Percentiles rank a stretch among this genome's conserved stretches.
Conservation (phyloP, 805 yeast genomes). For the Starmerella cellae region DNA sequence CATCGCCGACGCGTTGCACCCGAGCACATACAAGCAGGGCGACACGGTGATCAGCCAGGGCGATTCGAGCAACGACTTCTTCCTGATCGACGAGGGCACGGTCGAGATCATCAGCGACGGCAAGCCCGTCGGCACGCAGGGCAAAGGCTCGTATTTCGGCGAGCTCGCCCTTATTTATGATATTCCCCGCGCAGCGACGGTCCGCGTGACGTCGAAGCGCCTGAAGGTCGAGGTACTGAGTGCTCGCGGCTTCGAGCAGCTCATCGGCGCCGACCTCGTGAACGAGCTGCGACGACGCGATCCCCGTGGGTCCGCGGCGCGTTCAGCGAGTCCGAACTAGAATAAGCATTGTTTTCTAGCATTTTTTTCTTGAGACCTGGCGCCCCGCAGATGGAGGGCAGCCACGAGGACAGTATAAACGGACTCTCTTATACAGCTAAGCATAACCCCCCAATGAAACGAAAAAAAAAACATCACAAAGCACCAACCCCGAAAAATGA, state of each 20-base stretch:
- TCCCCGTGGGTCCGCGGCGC: conserved; percentile 37
- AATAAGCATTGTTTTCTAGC: not conserved
- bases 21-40: conserved; percentile 59
- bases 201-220: conserved; percentile 49
- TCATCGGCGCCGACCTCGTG: conserved; percentile 78
- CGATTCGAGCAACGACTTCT: conserved; percentile 65
- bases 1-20: conserved; percentile 85
- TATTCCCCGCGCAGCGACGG: conserved; percentile 87
- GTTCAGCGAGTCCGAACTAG: not conserved
- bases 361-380: too few species aligned
- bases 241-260: conserved; percentile 83
- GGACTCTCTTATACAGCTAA: too few species aligned
- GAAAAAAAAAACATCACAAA: too few species aligned
- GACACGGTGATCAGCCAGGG: conserved; percentile 73
- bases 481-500: too few species aligned
- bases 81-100: conserved; percentile 64
- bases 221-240: conserved; percentile 87
- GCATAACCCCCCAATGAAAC: too few species aligned
- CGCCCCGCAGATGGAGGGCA: too few species aligned
- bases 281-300: conserved; percentile 76
- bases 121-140: conserved; percentile 42
- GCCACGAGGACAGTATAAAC: too few species aligned
- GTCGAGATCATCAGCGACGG: conserved; percentile 59
- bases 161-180: conserved; percentile 89
- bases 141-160: conserved; percentile 88